Evolutionary conservation across 1,284 basidiomycete species (phyloP).

Genomic region (Irpex rosettiformis): DNA sequence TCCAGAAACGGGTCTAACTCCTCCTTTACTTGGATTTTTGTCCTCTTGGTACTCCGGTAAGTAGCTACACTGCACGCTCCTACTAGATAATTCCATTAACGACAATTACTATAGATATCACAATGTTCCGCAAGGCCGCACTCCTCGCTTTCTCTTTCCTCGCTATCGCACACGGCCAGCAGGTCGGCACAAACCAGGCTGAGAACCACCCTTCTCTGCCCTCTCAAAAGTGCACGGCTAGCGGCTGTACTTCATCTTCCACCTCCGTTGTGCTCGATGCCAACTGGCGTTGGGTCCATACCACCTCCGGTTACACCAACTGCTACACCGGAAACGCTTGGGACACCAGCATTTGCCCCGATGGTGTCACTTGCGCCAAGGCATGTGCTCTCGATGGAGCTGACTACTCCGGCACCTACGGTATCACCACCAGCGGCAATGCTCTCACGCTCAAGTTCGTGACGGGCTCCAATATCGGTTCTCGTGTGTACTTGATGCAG

Average conservation of each 20-base stretch:
- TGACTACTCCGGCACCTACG: constrained; percentile 43
- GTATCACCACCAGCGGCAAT: constrained; percentile 42
- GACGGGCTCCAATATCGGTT: constrained; percentile 49
- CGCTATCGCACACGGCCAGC: constrained; percentile 28
- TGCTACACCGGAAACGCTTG: constrained; percentile 35
- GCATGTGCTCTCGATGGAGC: constrained; percentile 60
- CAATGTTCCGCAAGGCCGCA: constrained; percentile 24
- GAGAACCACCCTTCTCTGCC: constrained; percentile 32
- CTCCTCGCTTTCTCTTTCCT: constrained; percentile 25
- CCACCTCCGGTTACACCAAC: constrained; percentile 29
- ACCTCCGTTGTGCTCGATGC: constrained; percentile 32
- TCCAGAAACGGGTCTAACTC: background rate
- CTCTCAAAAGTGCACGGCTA: constrained; percentile 26
- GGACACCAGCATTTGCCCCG: constrained; percentile 34
- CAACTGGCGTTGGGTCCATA: constrained; percentile 38
- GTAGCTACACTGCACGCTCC: background rate
- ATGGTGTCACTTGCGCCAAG: constrained; percentile 31
- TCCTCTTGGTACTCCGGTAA: background rate
- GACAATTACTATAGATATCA: background rate
- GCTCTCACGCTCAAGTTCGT: constrained; percentile 51
- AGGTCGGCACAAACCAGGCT: constrained; percentile 31
- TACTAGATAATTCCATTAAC: background rate
- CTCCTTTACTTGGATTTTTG: background rate
- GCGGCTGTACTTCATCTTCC: constrained; percentile 24
- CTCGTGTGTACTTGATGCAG: constrained; percentile 52